phyloP scores from a whole-genome alignment of 768 basidiomycete species.

The Lyophyllum shimeji region DNA sequence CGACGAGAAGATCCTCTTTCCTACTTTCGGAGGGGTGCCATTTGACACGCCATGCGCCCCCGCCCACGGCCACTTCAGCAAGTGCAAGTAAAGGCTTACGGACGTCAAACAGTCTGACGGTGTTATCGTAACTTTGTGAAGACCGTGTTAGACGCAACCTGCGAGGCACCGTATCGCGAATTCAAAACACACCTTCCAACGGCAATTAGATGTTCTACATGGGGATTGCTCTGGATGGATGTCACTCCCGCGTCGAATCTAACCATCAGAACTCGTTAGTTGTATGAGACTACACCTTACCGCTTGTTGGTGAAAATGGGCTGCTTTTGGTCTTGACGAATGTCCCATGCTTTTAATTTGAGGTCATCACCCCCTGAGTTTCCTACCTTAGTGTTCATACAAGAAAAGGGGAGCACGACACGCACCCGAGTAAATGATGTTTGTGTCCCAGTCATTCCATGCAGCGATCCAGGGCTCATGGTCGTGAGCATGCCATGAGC shows the following conservation, averaged over 20 bases:
- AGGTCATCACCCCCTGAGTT: constrained; percentile 87
- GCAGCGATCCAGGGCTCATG: constrained; percentile 93
- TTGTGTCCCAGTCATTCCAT: constrained; percentile 85
- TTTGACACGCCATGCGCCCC: constrained; percentile 94
- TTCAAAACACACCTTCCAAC: constrained; percentile 76
- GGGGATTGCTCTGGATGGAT: constrained; percentile 80
- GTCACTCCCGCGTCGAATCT: constrained; percentile 96
- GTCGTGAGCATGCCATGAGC: constrained; percentile 86
- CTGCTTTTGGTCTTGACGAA: constrained; percentile 55
- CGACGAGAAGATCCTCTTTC: constrained; percentile 78
- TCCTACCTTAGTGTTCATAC: background rate
- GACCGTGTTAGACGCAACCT: background rate
- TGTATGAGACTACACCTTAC: constrained; percentile 30
- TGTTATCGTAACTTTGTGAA: constrained; percentile 72
- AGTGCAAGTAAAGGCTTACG: constrained; percentile 66
- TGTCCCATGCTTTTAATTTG: constrained; percentile 89
- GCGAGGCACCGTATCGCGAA: no score
- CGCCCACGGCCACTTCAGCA: constrained; percentile 66
- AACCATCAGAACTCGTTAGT: background rate
- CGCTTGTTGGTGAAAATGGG: constrained; percentile 75
- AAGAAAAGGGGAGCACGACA: background rate
- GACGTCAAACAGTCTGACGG: constrained; percentile 78
- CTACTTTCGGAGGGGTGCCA: constrained; percentile 84
- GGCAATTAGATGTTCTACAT: constrained; percentile 77
- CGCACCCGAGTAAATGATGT: constrained; percentile 82